Evolutionary conservation across 2,329 filamentous ascomycete genomes (phyloP).

Genomic region (Xylariaceae sp.): DNA sequence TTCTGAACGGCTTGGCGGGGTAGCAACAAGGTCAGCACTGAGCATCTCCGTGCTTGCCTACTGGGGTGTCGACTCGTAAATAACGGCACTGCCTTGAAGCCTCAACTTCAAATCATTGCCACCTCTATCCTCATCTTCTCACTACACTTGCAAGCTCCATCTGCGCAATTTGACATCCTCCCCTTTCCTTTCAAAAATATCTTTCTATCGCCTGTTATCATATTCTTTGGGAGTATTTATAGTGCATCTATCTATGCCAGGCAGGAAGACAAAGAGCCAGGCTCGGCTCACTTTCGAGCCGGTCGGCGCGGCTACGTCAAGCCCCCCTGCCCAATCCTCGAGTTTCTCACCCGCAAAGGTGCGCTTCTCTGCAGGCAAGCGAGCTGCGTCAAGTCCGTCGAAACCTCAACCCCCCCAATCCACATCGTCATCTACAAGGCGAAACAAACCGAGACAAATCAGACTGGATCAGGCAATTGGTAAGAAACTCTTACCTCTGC

Average conservation of each 20-base stretch:
- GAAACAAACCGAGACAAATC: conserved; percentile 13
- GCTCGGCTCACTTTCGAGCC: conserved; percentile 32
- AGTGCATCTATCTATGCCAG: too few species aligned
- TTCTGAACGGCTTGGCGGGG: too few species aligned
- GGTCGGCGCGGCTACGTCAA: conserved; percentile 13
- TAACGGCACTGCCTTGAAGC: too few species aligned
- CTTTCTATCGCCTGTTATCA: too few species aligned
- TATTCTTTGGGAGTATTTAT: too few species aligned
- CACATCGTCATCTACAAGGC: conserved; percentile 5
- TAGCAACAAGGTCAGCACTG: too few species aligned
- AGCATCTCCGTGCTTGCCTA: conserved; percentile 5
- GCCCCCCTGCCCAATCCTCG: conserved; percentile 15
- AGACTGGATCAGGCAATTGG: conserved; percentile 15
- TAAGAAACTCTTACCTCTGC: conserved; percentile 10
- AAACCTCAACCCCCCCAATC: conserved; percentile 1
- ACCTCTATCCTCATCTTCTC: too few species aligned
- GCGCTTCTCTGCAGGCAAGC: conserved; percentile 21
- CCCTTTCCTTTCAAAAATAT: too few species aligned
- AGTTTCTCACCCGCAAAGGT: conserved; percentile 26
- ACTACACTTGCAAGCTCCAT: too few species aligned
- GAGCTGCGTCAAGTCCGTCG: conserved; percentile 6
- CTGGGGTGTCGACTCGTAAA: neutral
- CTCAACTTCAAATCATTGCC: too few species aligned
- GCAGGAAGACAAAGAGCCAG: conserved; percentile 24
- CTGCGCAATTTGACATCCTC: too few species aligned